These are phyloP conservation scores for Fremontodendron californicum DNA, from an alignment of 345 rosid genomes.

Conservation along the genomic window DNA sequence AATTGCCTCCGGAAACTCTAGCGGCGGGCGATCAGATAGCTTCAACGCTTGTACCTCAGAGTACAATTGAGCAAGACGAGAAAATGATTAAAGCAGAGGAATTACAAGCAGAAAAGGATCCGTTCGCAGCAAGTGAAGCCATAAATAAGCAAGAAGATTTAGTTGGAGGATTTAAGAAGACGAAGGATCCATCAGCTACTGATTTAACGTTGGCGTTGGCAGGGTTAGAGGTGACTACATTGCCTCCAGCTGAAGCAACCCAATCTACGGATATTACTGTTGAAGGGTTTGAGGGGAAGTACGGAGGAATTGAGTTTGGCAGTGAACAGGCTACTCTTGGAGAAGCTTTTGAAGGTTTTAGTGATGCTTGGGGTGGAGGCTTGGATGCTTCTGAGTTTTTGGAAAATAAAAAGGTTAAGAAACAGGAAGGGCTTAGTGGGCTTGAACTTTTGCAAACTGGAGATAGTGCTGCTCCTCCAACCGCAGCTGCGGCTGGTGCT, in stretches of 20 bases:
- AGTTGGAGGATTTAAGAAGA: constrained; percentile 86
- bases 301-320: constrained; percentile 93
- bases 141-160: constrained; percentile 71
- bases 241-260: constrained; percentile 98
- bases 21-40: constrained; percentile 78
- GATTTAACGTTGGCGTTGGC: constrained; percentile 83
- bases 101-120: constrained; percentile 59
- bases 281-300: constrained; percentile 96
- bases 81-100: constrained; percentile 52
- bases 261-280: constrained; percentile 84
- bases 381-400: constrained; percentile 93
- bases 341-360: constrained; percentile 84
- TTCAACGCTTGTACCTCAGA: constrained; percentile 53
- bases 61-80: constrained; percentile 41
- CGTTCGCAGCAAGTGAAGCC: constrained; percentile 81
- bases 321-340: constrained; percentile 84
- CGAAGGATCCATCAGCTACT: constrained; percentile 55
- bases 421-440: constrained; percentile 88
- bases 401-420: constrained; percentile 65
- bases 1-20: constrained; percentile 76
- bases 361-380: constrained; percentile 98
- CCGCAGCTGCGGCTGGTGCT: constrained; percentile 42
- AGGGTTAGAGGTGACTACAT: constrained; percentile 83
- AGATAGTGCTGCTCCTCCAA: constrained; percentile 36
- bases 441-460: constrained; percentile 92